Percentiles rank a stretch among this genome's conserved stretches.
Evolutionary conservation across 306 rosid species (phyloP).

Genomic region (Prunus mira): DNA sequence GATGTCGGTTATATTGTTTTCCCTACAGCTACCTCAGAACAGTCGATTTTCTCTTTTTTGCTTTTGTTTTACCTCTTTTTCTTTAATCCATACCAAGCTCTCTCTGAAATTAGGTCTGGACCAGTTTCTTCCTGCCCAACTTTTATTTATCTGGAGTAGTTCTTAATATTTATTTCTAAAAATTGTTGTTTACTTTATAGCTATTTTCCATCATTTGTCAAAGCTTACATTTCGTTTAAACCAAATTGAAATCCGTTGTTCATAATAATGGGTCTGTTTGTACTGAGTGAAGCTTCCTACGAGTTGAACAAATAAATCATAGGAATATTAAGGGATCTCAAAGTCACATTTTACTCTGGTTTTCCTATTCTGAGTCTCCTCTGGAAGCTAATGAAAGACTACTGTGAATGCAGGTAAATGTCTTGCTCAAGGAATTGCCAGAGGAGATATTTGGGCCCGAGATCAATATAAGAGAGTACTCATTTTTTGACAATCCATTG

Average conservation of each 20-base stretch:
- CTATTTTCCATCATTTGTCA: neutral
- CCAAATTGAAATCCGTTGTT: neutral
- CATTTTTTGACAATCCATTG: conserved; percentile 81
- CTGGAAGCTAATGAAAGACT: conserved; percentile 23
- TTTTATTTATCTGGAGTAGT: neutral
- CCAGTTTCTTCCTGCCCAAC: neutral
- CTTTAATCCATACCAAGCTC: neutral
- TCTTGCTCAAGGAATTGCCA: conserved; percentile 71
- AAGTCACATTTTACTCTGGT: neutral
- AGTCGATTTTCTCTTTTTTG: neutral
- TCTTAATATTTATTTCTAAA: neutral
- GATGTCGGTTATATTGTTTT: neutral
- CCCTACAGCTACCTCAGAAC: neutral
- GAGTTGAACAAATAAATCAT: neutral
- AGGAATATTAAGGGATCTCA: neutral
- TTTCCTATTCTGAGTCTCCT: neutral
- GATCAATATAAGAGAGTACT: conserved; percentile 76
- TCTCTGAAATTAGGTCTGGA: neutral
- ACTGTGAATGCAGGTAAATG: conserved; percentile 51
- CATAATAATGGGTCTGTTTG: neutral
- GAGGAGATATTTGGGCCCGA: conserved; percentile 80
- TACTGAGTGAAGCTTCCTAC: neutral
- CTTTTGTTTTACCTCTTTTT: neutral
- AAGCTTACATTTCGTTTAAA: neutral
- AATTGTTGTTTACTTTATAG: neutral